These are phyloP conservation scores for Biscogniauxia mediterranea DNA, from an alignment of 2,329 filamentous ascomycete genomes.

Conservation along the genomic window DNA sequence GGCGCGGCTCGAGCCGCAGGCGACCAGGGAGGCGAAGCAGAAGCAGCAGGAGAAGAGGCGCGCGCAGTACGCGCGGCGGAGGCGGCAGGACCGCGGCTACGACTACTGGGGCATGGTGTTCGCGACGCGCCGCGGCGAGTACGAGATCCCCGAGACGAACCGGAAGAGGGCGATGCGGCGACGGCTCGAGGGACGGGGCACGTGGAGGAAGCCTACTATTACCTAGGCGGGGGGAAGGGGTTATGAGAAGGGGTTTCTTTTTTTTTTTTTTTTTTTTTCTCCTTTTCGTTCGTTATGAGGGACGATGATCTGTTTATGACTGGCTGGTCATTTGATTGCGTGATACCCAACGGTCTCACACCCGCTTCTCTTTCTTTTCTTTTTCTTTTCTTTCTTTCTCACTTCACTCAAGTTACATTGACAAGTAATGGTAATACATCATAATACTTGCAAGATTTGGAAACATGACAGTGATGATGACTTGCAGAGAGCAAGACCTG, in stretches of 20 bases:
- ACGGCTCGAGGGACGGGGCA: conserved; percentile 14
- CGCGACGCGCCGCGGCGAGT: conserved; percentile 28
- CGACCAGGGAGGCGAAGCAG: conserved; percentile 25
- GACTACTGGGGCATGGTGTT: conserved; percentile 42
- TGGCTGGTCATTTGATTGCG: background rate
- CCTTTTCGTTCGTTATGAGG: background rate
- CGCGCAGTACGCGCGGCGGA: conserved; percentile 17
- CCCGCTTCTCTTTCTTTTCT: background rate
- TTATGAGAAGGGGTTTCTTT: conserved; percentile 1
- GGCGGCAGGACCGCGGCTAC: conserved; percentile 34
- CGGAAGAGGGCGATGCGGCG: conserved; percentile 21
- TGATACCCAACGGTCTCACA: background rate
- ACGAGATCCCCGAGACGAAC: conserved; percentile 40
- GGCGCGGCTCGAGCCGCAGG: conserved; percentile 28
- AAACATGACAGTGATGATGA: no score
- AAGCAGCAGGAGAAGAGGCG: conserved; percentile 21
- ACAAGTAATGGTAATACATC: background rate
- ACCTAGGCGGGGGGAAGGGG: no score
- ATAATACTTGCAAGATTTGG: background rate
- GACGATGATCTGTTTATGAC: background rate
- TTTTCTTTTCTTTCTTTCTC: no score
- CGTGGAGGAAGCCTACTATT: conserved; percentile 16
- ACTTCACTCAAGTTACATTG: background rate
- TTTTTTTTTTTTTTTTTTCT: no score
- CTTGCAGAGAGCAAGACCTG: no score